Evolutionary conservation across 148 eudicot species (phyloP).

Genomic region (Persicaria tinctoria): DNA sequence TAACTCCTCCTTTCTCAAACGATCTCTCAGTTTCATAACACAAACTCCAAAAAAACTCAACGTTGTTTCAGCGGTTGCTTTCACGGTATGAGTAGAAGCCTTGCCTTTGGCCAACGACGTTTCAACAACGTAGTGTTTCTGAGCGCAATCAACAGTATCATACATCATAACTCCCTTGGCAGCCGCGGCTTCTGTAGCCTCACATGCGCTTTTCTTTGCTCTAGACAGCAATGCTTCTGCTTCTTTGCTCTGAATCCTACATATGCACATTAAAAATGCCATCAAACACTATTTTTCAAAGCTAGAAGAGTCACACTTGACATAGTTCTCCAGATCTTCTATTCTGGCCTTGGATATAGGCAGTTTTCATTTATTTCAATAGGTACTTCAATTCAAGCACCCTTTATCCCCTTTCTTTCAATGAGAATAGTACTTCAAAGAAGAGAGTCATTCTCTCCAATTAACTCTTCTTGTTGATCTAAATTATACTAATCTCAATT

Average conservation of each 20-base stretch:
- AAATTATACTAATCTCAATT: no score
- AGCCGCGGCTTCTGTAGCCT: conserved; percentile 79
- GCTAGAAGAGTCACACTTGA: background rate
- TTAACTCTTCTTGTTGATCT: no score
- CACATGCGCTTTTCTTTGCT: conserved; percentile 58
- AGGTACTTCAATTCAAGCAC: no score
- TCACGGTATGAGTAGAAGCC: conserved; percentile 51
- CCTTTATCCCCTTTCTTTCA: no score
- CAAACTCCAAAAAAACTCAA: no score
- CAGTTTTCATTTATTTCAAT: no score
- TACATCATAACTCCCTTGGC: conserved; percentile 78
- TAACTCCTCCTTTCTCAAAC: no score
- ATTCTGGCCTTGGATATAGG: background rate
- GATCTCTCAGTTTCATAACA: no score
- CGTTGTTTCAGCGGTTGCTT: conserved; percentile 73
- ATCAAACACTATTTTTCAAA: background rate
- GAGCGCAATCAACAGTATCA: conserved; percentile 50
- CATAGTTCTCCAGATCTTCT: background rate
- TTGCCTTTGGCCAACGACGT: conserved; percentile 42
- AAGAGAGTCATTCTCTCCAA: no score
- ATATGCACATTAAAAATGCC: background rate
- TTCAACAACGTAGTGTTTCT: conserved; percentile 46
- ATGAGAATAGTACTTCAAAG: no score
- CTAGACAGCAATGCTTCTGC: conserved; percentile 53
- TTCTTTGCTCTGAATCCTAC: conserved; percentile 69